Conservation (phyloP, 768 basidiomycete species). For the Exidia glandulosa region DNA sequence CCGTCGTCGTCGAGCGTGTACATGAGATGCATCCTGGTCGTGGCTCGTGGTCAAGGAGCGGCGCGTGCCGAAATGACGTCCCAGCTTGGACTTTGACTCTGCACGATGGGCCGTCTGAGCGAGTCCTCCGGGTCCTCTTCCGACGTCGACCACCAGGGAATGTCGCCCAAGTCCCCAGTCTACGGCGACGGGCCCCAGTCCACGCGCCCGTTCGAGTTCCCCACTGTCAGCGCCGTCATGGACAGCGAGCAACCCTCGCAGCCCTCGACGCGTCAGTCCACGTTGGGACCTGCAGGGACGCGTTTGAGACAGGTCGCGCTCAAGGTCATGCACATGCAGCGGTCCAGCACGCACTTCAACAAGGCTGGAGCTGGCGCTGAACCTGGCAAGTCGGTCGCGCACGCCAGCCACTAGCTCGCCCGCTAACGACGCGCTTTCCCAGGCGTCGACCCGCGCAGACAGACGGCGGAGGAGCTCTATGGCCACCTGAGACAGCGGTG, state of each 20-base stretch:
- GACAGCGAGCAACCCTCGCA: background rate
- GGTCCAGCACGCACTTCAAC: slow-evolving; percentile 30
- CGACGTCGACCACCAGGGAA: background rate
- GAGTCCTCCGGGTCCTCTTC: background rate
- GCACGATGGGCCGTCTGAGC: no score
- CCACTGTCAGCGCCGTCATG: background rate
- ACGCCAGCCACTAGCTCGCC: background rate
- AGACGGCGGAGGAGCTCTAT: slow-evolving; percentile 43
- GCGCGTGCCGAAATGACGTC: background rate
- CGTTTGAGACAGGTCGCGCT: slow-evolving; percentile 42
- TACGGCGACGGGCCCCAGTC: background rate
- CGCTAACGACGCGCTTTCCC: background rate
- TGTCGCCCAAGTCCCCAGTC: background rate
- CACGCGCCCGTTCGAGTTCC: background rate
- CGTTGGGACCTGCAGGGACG: background rate
- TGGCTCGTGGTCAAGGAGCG: no score
- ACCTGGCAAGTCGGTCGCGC: slow-evolving; percentile 30
- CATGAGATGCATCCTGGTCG: slow-evolving; percentile 91
- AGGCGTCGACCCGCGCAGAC: slow-evolving; percentile 47
- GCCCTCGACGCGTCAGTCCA: background rate
- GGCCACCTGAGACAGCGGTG: slow-evolving; percentile 50
- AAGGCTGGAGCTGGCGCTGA: slow-evolving; percentile 45
- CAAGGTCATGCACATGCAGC: slow-evolving; percentile 53
- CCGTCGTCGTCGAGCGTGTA: slow-evolving; percentile 72
- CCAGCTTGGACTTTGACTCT: background rate